Percentiles rank a stretch among this genome's conserved stretches.
Conservation (phyloP, 192 early-diverging fungal genomes). For the Linnemannia exigua region DNA sequence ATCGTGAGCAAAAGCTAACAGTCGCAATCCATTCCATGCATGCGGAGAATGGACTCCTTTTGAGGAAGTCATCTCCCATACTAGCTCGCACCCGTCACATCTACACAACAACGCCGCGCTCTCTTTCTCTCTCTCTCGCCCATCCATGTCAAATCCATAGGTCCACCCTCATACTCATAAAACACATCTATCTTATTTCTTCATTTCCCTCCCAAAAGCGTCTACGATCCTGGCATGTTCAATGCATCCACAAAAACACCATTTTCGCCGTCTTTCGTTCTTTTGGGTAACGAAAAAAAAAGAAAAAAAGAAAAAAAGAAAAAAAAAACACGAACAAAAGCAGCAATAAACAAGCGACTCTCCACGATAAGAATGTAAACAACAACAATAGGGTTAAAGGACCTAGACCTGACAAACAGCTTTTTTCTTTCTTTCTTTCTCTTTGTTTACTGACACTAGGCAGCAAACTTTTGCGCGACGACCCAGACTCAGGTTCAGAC, state of each 20-base stretch:
- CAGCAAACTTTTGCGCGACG: background rate
- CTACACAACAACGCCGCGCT: background rate
- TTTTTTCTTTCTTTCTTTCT: background rate
- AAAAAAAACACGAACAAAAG: background rate
- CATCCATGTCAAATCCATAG: background rate
- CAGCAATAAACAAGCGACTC: background rate
- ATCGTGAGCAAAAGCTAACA: background rate
- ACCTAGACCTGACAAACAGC: background rate
- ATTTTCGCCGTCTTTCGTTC: background rate
- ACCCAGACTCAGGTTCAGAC: background rate
- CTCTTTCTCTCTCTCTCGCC: background rate
- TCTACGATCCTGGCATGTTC: background rate
- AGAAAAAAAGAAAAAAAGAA: no score
- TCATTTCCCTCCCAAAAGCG: background rate
- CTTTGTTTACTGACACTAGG: background rate
- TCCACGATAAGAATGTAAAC: background rate
- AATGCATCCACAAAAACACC: background rate
- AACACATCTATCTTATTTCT: background rate
- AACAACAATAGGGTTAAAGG: background rate
- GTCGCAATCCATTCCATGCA: background rate
- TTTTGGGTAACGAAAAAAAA: no score
- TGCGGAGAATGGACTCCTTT: constrained; percentile 6
- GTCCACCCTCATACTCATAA: background rate
- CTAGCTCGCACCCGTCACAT: background rate
- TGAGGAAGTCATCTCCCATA: constrained; percentile 21